Base-by-base conservation (phyloP, 768 basidiomycete genomes). In the Russula ochroleuca region DNA sequence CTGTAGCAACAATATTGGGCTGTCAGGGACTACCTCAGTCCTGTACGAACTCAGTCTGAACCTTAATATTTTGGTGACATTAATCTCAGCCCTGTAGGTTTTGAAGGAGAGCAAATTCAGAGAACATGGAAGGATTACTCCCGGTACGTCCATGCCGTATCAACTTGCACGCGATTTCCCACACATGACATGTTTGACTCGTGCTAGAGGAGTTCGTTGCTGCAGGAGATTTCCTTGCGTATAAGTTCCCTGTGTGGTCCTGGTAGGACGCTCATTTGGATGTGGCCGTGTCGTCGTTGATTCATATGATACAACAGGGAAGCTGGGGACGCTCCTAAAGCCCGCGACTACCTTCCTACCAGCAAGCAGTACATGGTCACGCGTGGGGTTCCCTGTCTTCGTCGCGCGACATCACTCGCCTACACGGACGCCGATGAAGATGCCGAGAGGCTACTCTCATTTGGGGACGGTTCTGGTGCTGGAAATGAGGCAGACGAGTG, bases 21-120 rank as follows among this genome's bases (percentile, higher is more conserved):
- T 17, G 86, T 97, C 63, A 86, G 96, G 70, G 96, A 98, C 74
- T 94, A 96, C 75, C 87, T 98, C 63, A 90, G 87, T 70, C 92
- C 91, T 21, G 92, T 92, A 76, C 74, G 88, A 78, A 55, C 33
- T 52, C 38, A 38, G 43, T 53, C 63, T 55, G 64, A 67, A 65
- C 53, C 11, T 57, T 45, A 62, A 69, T 65, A 65, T 70, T 71
- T 65, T 72, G 75, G 65, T 74, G 66, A 70, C 68, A 73, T 73
- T 70, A 63, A 69, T 73, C 45, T 67, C 68, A 48, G 50, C 49
- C 33, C 67, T 35, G 4, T 74, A 97, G 94, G 94, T 99, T 25
- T 84, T 98, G 68, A 92, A 88, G 72, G 95, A 98, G 78, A 94
- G 91, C 78, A 98, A 98, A 75, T 99, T 99, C 82, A 98, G 96